Evolutionary conservation across 805 yeast genomes (phyloP).

Genomic region (Candida maesae): DNA sequence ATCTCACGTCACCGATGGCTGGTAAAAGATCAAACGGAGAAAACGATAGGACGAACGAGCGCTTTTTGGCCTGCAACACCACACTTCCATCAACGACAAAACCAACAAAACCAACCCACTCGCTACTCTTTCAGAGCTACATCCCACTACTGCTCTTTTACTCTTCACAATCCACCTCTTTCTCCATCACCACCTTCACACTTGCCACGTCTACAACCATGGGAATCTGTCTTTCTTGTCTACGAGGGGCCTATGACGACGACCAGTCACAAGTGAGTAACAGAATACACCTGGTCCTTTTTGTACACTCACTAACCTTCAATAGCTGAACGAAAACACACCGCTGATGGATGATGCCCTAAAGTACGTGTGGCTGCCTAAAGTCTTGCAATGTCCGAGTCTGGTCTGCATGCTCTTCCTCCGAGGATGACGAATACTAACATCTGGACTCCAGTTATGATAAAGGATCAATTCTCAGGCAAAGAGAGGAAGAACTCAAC

Average conservation of each 20-base stretch:
- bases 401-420: too few relatives aligned
- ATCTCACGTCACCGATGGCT: too few relatives aligned
- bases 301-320: constrained; percentile 23
- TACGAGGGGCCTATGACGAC: constrained; percentile 32
- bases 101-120: too few relatives aligned
- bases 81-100: too few relatives aligned
- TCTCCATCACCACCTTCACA: too few relatives aligned
- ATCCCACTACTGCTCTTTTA: too few relatives aligned
- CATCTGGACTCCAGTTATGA: constrained; percentile 18
- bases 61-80: too few relatives aligned
- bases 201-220: constrained; percentile 27
- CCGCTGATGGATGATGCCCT: constrained; percentile 25
- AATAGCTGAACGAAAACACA: constrained; percentile 35
- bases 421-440: constrained; percentile 4
- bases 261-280: constrained; percentile 35
- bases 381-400: too few relatives aligned
- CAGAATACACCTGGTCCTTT: background rate
- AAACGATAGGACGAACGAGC: too few relatives aligned
- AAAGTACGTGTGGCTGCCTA: constrained; percentile 6
- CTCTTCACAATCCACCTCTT: too few relatives aligned
- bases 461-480: constrained; percentile 19
- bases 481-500: constrained; percentile 44
- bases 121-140: too few relatives aligned
- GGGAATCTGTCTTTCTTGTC: constrained; percentile 50
- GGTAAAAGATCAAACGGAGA: too few relatives aligned